Evolutionary conservation across 2,329 filamentous ascomycete genomes (phyloP).

Genomic region (Nannizziopsis arthrosporioides): DNA sequence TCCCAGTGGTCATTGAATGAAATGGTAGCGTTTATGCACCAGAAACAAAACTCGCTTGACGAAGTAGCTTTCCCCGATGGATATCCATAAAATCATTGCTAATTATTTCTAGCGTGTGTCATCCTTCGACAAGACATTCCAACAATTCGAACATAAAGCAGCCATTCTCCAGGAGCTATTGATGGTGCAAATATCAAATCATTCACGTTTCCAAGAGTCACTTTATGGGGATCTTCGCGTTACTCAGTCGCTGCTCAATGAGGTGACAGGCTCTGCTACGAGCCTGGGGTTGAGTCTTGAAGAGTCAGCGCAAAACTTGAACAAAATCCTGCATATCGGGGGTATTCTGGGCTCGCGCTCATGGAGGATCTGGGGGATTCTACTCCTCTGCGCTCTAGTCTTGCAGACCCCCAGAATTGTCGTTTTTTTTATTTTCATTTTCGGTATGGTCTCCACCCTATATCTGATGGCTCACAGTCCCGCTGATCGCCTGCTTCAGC

Average conservation of each 20-base stretch:
- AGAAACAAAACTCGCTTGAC: constrained; percentile 26
- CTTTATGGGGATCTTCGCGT: constrained; percentile 17
- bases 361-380: constrained; percentile 10
- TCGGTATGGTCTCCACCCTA: background rate
- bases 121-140: constrained; percentile 25
- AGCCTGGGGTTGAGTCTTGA: constrained; percentile 17
- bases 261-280: constrained; percentile 18
- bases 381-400: constrained; percentile 10
- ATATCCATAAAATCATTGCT: constrained; percentile 12
- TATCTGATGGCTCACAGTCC: background rate
- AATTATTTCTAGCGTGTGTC: constrained; percentile 26
- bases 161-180: constrained; percentile 26
- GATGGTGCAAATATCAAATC: constrained; percentile 24
- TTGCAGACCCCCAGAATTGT: constrained; percentile 6
- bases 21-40: constrained; percentile 13
- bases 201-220: constrained; percentile 17
- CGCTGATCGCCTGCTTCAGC: background rate
- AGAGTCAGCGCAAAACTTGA: constrained; percentile 16
- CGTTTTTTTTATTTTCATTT: background rate
- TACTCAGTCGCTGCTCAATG: constrained; percentile 16
- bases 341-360: constrained; percentile 8
- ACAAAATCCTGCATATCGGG: constrained; percentile 13
- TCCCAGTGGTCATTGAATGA: constrained; percentile 17
- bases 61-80: constrained; percentile 21
- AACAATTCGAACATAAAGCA: constrained; percentile 25